Evolutionary conservation across 73 alveolate species (phyloP).

Genomic region (Tetrahymena elliotti): DNA sequence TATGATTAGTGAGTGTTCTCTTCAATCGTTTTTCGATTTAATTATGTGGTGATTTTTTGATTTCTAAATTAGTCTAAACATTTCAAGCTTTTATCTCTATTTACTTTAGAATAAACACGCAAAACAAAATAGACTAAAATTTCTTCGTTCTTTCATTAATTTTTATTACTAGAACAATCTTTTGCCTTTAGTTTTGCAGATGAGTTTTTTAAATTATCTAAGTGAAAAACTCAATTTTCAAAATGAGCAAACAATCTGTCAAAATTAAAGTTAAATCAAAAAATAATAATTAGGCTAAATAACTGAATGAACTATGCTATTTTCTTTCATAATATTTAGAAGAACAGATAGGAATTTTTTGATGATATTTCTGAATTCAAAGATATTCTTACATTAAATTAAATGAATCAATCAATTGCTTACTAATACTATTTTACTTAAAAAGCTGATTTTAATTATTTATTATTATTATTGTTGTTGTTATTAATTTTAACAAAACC

Average conservation of each 20-base stretch:
- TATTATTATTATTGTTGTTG: too few relatives aligned
- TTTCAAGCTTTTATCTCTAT: background rate
- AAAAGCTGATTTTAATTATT: background rate
- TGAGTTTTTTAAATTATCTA: too few relatives aligned
- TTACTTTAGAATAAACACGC: background rate
- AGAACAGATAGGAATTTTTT: background rate
- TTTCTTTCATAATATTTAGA: too few relatives aligned
- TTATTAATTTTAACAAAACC: background rate
- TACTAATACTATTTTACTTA: background rate
- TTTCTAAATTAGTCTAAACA: background rate
- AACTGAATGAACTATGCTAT: background rate
- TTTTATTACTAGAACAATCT: background rate
- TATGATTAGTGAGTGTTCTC: background rate
- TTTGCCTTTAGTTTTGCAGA: too few relatives aligned
- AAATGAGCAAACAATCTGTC: background rate
- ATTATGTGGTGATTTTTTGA: background rate
- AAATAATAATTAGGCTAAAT: background rate
- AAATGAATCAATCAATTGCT: background rate
- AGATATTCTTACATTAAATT: background rate
- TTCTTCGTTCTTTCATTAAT: too few relatives aligned
- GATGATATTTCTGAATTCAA: background rate
- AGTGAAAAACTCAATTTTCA: background rate
- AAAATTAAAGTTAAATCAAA: too few relatives aligned
- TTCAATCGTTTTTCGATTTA: background rate
- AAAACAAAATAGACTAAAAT: too few relatives aligned